Evolutionary conservation across 1,139 yeast genomes (phyloP).

Genomic region (Taphrina pruni): DNA sequence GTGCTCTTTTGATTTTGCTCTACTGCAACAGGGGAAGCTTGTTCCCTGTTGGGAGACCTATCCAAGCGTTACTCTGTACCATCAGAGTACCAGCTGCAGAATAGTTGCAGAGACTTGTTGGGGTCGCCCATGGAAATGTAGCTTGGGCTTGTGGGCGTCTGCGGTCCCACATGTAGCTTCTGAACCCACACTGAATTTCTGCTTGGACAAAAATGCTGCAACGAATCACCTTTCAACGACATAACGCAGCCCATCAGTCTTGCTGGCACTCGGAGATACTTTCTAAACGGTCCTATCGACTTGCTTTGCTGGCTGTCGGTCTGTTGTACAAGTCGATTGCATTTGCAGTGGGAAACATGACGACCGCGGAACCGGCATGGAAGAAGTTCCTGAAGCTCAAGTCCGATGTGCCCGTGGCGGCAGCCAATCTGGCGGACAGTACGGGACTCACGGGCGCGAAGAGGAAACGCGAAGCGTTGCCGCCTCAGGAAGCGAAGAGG

Average conservation of each 20-base stretch:
- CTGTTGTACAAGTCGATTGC: too few relatives aligned
- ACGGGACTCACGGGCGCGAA: slow-evolving; percentile 2
- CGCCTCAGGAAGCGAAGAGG: slow-evolving; percentile 13
- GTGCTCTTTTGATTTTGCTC: too few relatives aligned
- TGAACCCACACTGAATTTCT: not conserved
- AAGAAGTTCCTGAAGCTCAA: slow-evolving; percentile 35
- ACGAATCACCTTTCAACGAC: not conserved
- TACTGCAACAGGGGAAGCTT: too few relatives aligned
- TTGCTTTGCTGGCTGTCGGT: too few relatives aligned
- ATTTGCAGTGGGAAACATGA: not conserved
- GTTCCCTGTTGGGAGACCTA: too few relatives aligned
- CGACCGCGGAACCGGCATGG: slow-evolving; percentile 39
- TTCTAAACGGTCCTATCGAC: too few relatives aligned
- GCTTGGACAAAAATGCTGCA: not conserved
- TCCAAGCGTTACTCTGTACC: too few relatives aligned
- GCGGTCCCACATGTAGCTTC: not conserved
- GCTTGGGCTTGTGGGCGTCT: too few relatives aligned
- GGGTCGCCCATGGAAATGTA: too few relatives aligned
- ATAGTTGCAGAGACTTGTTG: not conserved
- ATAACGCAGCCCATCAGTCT: not conserved
- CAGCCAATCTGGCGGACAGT: slow-evolving; percentile 16
- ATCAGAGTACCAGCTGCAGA: not conserved
- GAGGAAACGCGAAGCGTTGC: slow-evolving; percentile 7
- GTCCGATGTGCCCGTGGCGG: slow-evolving; percentile 19
- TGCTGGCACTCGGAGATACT: not conserved